Evolutionary conservation across 495 filamentous ascomycete genomes (phyloP).

Genomic region (Cercophora scortea): DNA sequence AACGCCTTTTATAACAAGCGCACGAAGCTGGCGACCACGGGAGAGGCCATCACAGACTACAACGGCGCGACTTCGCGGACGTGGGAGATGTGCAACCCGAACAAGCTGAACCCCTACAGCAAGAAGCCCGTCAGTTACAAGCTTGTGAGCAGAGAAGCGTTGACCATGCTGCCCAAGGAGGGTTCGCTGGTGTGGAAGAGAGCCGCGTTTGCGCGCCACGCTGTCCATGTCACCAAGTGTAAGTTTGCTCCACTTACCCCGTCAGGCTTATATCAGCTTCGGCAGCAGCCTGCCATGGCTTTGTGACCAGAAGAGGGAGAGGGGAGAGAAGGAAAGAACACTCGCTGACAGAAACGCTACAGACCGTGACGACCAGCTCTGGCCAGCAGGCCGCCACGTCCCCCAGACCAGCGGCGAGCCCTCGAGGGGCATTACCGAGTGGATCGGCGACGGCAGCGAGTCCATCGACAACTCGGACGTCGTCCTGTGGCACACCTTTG

Average conservation of each 20-base stretch:
- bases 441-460: constrained; percentile 68
- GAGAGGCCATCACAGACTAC: constrained; percentile 73
- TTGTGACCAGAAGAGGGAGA: too few relatives aligned
- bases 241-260: constrained; percentile 27
- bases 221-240: constrained; percentile 92
- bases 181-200: constrained; percentile 88
- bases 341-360: background rate
- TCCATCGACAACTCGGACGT: constrained; percentile 79
- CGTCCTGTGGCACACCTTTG: constrained; percentile 96
- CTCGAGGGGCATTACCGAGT: constrained; percentile 67
- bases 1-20: constrained; percentile 93
- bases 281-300: too few relatives aligned
- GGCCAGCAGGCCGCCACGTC: constrained; percentile 89
- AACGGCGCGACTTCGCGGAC: constrained; percentile 70
- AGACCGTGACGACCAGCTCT: constrained; percentile 81
- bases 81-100: constrained; percentile 87
- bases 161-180: constrained; percentile 71
- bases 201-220: constrained; percentile 82
- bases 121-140: constrained; percentile 87
- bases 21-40: constrained; percentile 68
- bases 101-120: constrained; percentile 77
- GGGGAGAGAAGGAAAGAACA: background rate
- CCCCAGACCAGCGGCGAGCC: constrained; percentile 87
- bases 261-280: background rate
- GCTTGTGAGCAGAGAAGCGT: constrained; percentile 79